Evolutionary conservation across 169 alveolate species (phyloP), one percentile per base, ranked within the genome.

Genomic region (Cryptosporidium canis): DNA sequence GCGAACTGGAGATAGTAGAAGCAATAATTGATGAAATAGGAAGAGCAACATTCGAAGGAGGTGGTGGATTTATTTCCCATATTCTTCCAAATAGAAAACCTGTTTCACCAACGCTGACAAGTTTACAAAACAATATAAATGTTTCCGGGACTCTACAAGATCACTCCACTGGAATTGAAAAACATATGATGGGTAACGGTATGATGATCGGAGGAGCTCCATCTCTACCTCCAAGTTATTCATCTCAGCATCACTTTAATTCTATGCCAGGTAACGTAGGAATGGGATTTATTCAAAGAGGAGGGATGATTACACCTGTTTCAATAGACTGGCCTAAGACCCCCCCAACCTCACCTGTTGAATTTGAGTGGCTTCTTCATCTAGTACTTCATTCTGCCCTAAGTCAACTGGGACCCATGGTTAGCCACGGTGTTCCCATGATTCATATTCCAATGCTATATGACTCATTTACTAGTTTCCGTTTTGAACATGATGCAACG

Each of bases 401-500:
- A 12, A 55, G 48, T 18, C 58, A 61, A 61, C 27, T 77, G 35
- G 87, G 87, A 4, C 70, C 72, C 31, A 58, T 61, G 70, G 87
- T 66, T 21, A 58, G 51, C 21, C 70, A 61, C 37, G 87, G 87
- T n/a, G 61, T 77, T 41, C 87, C 87, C 14, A 77, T 77, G 87
- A 77, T 77, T 9, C 72, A 77, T 55, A 27, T 77, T 27, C 87
- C 87, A 3, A 77, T 77, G 87, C 18, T 77, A 56, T 77, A 77
- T 63, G 71, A 58, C 24, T 37, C 65, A 21, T 77, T 58, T 77
- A 77, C 77, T 43, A 77, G 48, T 12, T 77, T 77, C 61, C 51
- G 72, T 29, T 77, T 77, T 33, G 87, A 77, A 43, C 87, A 77
- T 39, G 87, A 77, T 77, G 87, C 87, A n/a, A 77, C 72, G 1